Evolutionary conservation across 1,139 yeast genomes (phyloP), one percentile per base, ranked within the genome.

Genomic region (Geotrichum phurueaensis): DNA sequence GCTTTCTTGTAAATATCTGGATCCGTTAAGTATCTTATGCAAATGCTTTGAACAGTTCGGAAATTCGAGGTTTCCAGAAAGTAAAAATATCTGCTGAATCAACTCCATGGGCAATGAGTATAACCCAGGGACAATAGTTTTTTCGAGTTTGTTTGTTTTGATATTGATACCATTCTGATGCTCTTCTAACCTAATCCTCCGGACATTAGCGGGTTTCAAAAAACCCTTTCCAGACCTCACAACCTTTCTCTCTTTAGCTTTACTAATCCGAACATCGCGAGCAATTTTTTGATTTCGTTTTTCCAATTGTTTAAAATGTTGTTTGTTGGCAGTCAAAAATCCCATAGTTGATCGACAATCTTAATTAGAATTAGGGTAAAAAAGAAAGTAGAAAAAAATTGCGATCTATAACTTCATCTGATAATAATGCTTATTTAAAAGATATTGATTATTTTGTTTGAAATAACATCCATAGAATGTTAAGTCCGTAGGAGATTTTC

Each of bases 1-100:
- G 7, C 54, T 25, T 15, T 25, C 43, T 31, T 50, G 51, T 20
- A 58, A 31, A 31, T 54, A 58, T 33, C 23, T 15, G n/a, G 58
- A 54, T 12, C 51, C 55, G 5, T 45, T 39, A 1, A 58, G 43
- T 20, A 50, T 50, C 36, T 50, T 27, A 22, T 58, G 57, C 15
- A 58, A 39, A 31, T 7, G 20, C n/a, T 51, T 54, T 2, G 54
- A 54, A n/a, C 50, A 51, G 20, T 36, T 50, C 4, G 60, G 57
- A 12, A 58, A 18, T 33, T 58, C 60, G 43, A 58, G 22, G 31
- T 58, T 58, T 13, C 58, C 58, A 13, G 60, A 58, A 7, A 39
- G 18, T 22, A 58, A 39, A 53, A 58, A 58, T 27, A 58, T 54
- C n/a, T 51, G 52, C 10, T 58, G 60, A 20, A 58, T 51, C 10